Evolutionary conservation across 352 stramenopile genomes (phyloP).

Genomic region (Phytophthora europaea): DNA sequence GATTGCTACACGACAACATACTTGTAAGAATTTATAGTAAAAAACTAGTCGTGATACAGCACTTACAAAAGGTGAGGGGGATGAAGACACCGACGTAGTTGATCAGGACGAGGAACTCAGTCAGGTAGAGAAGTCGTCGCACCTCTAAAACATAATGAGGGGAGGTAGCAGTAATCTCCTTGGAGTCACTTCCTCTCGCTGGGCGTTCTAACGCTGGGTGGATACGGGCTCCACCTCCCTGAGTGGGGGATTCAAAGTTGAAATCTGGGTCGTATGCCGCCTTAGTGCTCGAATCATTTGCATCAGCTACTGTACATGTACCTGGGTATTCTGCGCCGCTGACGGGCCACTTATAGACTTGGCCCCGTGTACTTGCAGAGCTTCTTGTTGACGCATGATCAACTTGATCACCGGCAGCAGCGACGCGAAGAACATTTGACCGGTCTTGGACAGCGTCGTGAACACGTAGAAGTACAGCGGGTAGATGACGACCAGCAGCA

Average conservation of each 20-base stretch:
- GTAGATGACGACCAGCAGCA: constrained; percentile 27
- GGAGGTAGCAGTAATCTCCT: constrained; percentile 1
- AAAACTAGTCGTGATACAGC: neutral
- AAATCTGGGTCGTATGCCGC: neutral
- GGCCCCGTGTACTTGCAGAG: neutral
- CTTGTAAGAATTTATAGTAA: neutral
- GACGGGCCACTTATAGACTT: neutral
- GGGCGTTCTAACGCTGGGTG: constrained; percentile 11
- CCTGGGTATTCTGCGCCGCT: too few species aligned
- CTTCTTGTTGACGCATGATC: constrained; percentile 19
- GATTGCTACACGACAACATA: constrained; percentile 13
- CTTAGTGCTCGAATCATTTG: neutral
- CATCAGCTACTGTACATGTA: too few species aligned
- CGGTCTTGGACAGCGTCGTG: constrained; percentile 20
- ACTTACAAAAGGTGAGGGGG: constrained; percentile 40
- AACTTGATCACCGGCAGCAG: constrained; percentile 41
- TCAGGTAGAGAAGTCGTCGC: constrained; percentile 37
- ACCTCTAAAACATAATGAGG: constrained; percentile 22
- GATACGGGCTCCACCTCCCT: constrained; percentile 4
- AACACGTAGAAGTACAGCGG: constrained; percentile 40
- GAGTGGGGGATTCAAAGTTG: constrained; percentile 9
- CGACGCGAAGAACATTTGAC: constrained; percentile 20
- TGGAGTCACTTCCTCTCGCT: neutral
- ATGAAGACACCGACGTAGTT: constrained; percentile 47
- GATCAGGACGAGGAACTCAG: constrained; percentile 42